phyloP scores from a whole-genome alignment of 2,329 filamentous ascomycete species.

The Microcera coccophila region DNA sequence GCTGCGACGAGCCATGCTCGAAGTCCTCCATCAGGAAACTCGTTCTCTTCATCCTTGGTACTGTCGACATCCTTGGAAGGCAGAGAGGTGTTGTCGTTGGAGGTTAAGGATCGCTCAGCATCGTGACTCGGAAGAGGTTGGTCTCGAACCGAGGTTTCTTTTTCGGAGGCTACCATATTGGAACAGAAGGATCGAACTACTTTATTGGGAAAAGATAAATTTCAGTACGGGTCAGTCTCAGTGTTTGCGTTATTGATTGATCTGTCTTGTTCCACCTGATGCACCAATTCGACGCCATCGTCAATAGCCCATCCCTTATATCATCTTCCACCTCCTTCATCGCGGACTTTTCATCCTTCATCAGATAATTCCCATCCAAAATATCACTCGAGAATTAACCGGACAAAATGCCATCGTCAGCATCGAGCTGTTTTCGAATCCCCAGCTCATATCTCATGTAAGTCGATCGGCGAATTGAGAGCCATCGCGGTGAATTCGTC shows the following conservation, averaged over 20 bases:
- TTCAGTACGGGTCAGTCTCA: no score
- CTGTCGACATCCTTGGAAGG: background rate
- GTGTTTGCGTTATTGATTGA: no score
- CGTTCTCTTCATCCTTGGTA: background rate
- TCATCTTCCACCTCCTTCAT: background rate
- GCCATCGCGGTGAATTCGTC: background rate
- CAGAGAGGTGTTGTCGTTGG: background rate
- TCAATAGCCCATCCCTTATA: no score
- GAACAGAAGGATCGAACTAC: background rate
- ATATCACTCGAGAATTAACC: background rate
- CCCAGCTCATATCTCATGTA: background rate
- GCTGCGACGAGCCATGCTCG: conserved; percentile 16
- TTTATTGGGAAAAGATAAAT: background rate
- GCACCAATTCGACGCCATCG: no score
- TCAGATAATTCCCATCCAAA: background rate
- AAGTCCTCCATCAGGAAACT: background rate
- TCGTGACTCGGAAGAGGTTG: no score
- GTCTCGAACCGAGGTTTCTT: background rate
- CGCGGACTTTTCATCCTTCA: background rate
- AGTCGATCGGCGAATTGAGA: background rate
- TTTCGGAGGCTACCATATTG: background rate
- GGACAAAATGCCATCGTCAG: background rate
- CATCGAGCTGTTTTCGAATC: background rate
- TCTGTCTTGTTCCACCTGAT: no score
- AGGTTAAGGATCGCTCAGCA: background rate